Percentiles rank a stretch among this genome's conserved stretches.
phyloP scores from a whole-genome alignment of 495 filamentous ascomycete genomes.

The Tricharina praecox region DNA sequence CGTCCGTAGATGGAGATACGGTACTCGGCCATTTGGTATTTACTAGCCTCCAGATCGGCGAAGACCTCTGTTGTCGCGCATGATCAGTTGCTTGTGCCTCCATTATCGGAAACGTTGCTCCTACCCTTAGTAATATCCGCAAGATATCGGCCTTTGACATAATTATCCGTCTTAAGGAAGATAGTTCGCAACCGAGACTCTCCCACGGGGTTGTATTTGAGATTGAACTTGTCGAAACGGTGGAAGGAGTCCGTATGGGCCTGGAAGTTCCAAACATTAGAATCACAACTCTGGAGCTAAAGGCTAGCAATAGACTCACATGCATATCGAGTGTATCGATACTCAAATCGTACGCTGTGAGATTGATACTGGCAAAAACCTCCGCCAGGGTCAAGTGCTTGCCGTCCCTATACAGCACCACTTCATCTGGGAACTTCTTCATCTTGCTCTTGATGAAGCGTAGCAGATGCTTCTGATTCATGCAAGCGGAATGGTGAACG shows the following conservation, averaged over 20 bases:
- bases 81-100: no score
- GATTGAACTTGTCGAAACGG: constrained; percentile 97
- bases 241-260: constrained; percentile 97
- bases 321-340: constrained; percentile 99
- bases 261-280: constrained; percentile 29
- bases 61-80: constrained; percentile 86
- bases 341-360: constrained; percentile 93
- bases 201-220: constrained; percentile 96
- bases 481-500: constrained; percentile 96
- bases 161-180: constrained; percentile 96
- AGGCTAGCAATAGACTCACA: constrained; percentile 36
- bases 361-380: constrained; percentile 91
- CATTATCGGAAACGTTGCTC: no score
- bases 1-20: constrained; percentile 92
- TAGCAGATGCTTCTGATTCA: constrained; percentile 97
- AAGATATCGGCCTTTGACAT: constrained; percentile 85
- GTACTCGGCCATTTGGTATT: constrained; percentile 99
- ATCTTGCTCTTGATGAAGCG: constrained; percentile 99
- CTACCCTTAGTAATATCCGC: constrained; percentile 74
- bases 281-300: not conserved
- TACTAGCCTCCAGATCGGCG: constrained; percentile 92
- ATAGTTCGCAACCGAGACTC: constrained; percentile 90
- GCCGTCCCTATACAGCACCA: constrained; percentile 81
- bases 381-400: constrained; percentile 80
- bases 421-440: constrained; percentile 84